Evolutionary conservation across 2,329 filamentous ascomycete species (phyloP).

Genomic region (Beauveria caledonica): DNA sequence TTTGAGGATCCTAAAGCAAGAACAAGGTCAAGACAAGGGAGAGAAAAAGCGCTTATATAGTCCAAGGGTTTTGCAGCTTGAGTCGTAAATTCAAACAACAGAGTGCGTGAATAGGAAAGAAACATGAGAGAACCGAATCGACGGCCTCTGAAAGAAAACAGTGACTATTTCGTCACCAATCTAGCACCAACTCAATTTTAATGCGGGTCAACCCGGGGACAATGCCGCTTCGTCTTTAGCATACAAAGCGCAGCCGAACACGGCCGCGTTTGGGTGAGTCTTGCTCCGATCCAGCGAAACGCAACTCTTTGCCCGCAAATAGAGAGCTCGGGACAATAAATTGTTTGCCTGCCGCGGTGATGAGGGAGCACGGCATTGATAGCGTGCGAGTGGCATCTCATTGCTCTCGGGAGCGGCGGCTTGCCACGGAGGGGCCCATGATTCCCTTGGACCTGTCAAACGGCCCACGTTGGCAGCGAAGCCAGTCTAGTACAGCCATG

Average conservation of each 20-base stretch:
- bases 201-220: slow-evolving; percentile 5
- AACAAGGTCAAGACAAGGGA: no score
- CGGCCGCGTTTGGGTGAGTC: neutral
- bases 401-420: no score
- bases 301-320: neutral
- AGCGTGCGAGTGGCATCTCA: no score
- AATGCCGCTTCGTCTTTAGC: neutral
- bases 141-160: neutral
- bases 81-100: no score
- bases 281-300: neutral
- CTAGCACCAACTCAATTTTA: neutral
- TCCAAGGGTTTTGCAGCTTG: no score
- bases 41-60: no score
- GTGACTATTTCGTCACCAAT: neutral
- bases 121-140: neutral
- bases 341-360: neutral
- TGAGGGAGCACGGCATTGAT: neutral
- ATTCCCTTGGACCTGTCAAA: neutral
- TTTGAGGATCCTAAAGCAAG: no score
- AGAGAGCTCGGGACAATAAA: neutral
- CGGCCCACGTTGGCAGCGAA: neutral
- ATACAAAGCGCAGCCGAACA: neutral
- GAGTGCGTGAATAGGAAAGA: no score
- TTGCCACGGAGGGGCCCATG: no score
- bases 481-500: no score